phyloP scores from a whole-genome alignment of 2,329 filamentous ascomycete species.

The Aspergillaceae sp. region DNA sequence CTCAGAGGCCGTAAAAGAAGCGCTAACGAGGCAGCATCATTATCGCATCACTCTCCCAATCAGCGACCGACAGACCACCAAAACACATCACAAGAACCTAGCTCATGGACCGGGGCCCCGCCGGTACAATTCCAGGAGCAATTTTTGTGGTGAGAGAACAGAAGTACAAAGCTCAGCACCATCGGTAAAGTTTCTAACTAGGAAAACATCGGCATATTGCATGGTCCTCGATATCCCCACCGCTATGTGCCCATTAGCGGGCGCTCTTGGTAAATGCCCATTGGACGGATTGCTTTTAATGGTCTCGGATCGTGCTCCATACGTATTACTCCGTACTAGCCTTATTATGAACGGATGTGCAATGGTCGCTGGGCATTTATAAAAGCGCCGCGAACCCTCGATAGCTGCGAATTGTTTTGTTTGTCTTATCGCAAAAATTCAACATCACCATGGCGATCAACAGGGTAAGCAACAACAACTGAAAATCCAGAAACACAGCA shows the following conservation, averaged over 20 bases:
- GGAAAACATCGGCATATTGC: not conserved
- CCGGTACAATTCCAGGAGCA: conserved; percentile 22
- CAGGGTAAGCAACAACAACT: conserved; percentile 4
- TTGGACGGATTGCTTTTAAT: too few relatives aligned
- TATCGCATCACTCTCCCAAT: not conserved
- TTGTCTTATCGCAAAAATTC: too few relatives aligned
- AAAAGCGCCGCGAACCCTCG: too few relatives aligned
- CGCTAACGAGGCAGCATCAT: not conserved
- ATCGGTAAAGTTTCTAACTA: not conserved
- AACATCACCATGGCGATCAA: conserved; percentile 7
- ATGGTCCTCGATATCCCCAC: not conserved
- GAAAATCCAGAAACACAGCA: too few relatives aligned
- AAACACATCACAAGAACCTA: conserved; percentile 7
- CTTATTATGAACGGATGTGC: too few relatives aligned
- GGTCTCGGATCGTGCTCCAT: too few relatives aligned
- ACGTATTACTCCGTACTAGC: too few relatives aligned
- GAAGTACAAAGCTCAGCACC: too few relatives aligned
- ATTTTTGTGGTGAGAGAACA: conserved; percentile 22
- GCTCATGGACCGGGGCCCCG: conserved; percentile 23
- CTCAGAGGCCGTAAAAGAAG: not conserved
- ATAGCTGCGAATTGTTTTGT: too few relatives aligned
- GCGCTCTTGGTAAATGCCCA: too few relatives aligned
- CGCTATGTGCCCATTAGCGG: too few relatives aligned
- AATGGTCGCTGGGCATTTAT: too few relatives aligned
- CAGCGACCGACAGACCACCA: not conserved